Percentiles rank a stretch among this genome's conserved stretches.
Evolutionary conservation across 345 rosid species (phyloP).

Genomic region (Acer saccharum): DNA sequence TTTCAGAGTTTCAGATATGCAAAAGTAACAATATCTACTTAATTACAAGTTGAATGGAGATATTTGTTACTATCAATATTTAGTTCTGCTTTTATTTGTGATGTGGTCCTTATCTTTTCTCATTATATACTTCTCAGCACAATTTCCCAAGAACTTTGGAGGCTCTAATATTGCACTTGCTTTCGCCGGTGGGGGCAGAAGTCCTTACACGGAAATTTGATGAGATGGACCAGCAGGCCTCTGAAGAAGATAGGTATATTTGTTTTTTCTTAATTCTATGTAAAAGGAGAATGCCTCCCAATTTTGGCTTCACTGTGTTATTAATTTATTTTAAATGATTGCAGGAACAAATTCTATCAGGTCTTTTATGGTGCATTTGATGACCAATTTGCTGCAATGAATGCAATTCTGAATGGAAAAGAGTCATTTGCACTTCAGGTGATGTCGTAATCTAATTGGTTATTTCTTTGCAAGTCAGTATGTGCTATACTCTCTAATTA

Average conservation of each 20-base stretch:
- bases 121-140: constrained; percentile 49
- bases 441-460: constrained; percentile 18
- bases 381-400: constrained; percentile 89
- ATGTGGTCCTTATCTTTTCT: background rate
- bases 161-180: constrained; percentile 79
- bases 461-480: constrained; percentile 8
- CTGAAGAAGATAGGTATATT: constrained; percentile 65
- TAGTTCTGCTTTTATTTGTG: background rate
- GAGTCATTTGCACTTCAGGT: constrained; percentile 82
- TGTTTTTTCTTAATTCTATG: constrained; percentile 7
- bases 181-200: constrained; percentile 83
- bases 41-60: constrained; percentile 5
- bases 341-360: constrained; percentile 76
- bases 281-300: constrained; percentile 6
- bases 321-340: constrained; percentile 24
- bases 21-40: background rate
- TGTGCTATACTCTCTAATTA: background rate
- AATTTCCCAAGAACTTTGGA: constrained; percentile 90
- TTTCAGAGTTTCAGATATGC: background rate
- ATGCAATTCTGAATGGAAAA: constrained; percentile 71
- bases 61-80: background rate
- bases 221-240: constrained; percentile 59
- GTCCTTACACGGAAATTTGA: constrained; percentile 82
- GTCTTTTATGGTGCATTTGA: constrained; percentile 77
- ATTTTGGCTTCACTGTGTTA: constrained; percentile 15